Base-by-base conservation (phyloP, 495 filamentous ascomycete species). In the Cercophora scortea region DNA sequence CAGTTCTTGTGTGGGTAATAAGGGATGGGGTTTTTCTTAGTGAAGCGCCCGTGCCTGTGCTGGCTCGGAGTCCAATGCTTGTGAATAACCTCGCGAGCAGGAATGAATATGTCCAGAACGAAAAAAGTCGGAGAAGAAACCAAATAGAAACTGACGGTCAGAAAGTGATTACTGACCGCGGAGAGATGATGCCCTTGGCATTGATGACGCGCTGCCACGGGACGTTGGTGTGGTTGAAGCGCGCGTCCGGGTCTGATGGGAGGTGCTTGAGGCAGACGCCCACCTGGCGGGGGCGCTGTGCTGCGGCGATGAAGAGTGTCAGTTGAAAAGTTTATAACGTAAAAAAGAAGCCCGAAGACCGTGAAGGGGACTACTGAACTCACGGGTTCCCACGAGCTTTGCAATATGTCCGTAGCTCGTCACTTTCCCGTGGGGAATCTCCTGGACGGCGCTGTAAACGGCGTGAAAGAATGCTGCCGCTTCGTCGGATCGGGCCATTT, bases 151-250 rank as follows among this genome's bases (percentile, higher is more conserved):
- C 25, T 25, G 25, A 25, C 25, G 25, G 25, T 2, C 25, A 25
- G 25, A 25, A 25, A 25, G 25, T 25, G 25, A 25, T 25, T 5
- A 53, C 61, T 19, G 59, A 94, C 89, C 90, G 80, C 34, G 84
- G 86, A 33, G 89, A 92, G 56, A 97, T 90, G 52, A 81, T 75
- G 15, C 90, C 90, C 66, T 88, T 91, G 3, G 86, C 67, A 61
- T 91, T 94, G 55, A 96, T 86, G 10, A 97, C 89, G 44, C 92
- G 75, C 72, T 96, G 92, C 92, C 92, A 97, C 4, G 91, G 92
- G 10, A 96, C 90, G 58, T 88, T 96, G 15, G 68, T 74, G 51
- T 76, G 71, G 60, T 96, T 79, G 68, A 84, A 94, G 52, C 59
- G 68, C 49, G 55, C 55, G 36, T 60, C 66, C 19, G 69, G 58